Base-by-base conservation (phyloP, 2,329 filamentous ascomycete species). In the Sporothrix brunneoviolacea region DNA sequence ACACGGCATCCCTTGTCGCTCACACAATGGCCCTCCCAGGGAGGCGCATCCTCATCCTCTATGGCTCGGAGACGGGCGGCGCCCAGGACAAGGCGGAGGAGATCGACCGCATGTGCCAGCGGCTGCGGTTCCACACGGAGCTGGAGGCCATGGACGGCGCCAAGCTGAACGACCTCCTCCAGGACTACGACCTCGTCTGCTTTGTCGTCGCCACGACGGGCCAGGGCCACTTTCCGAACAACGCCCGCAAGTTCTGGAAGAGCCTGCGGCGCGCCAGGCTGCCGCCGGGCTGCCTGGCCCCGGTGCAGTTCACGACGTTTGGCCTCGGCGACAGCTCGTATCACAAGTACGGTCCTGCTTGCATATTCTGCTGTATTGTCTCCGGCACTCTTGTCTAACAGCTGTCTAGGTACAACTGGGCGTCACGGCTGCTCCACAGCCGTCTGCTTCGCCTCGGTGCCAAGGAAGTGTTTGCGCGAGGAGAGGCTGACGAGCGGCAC, bases 271-370 rank as follows among this genome's bases (percentile, higher is more conserved):
- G 88, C 58, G 90, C 86, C 65, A 88, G 82, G 59, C 76, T 98
- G 24, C 80, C 84, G 12, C 74, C 82, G 3, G 80, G 77, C 15
- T 91, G 84, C 59, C 71, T 98, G 35, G 64, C 72, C 33, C 75
- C 77, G 30, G 70, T 95, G 55, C 76, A 72, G 1, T 97, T 95
- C 67, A 84, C 88, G 3, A 86, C 84, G 0, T 95, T 97, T 72
- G 93, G 93, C 1, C 76, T 97, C 1, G 93, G 93, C 1, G 93
- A 98, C 67, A 95, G 87, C 62, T 95, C 91, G 1, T 98, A 98
- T 73, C 77, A 86, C 50, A 91, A 94, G 84, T 93, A 10, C 22
- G 50, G 6, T 15, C 13, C 9, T 7, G 8, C 5, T 3, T 4
- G n/a, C n/a, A n/a, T n/a, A n/a, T n/a, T n/a, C n/a, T n/a, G n/a